Evolutionary conservation across 257 asterid species (phyloP).

Genomic region (Fraxinus americana): DNA sequence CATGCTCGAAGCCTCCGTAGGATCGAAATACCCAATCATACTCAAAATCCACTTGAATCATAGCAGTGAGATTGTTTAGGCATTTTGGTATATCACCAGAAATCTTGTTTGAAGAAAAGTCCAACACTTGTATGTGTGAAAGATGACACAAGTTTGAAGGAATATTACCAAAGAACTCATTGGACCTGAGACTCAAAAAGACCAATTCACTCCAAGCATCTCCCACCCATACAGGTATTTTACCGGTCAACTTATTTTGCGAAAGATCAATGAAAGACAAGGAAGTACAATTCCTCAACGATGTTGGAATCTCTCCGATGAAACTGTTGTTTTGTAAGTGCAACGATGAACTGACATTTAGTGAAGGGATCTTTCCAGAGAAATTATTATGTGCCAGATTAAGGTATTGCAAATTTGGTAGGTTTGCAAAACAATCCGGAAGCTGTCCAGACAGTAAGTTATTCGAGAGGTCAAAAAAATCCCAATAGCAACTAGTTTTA

Average conservation of each 20-base stretch:
- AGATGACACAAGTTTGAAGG: conserved; percentile 17
- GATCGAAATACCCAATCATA: accelerated
- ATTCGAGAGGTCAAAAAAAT: conserved; percentile 29
- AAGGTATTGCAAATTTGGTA: neutral
- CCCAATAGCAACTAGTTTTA: neutral
- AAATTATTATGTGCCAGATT: conserved; percentile 18
- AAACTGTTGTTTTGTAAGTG: conserved; percentile 17
- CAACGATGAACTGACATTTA: neutral
- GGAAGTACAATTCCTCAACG: neutral
- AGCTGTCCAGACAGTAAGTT: conserved; percentile 25
- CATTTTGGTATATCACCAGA: conserved; percentile 30
- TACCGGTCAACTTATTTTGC: conserved; percentile 3
- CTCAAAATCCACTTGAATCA: neutral
- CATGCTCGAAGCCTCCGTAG: neutral
- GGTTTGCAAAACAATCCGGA: conserved; percentile 26
- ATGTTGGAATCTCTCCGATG: conserved; percentile 18
- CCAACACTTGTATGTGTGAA: conserved; percentile 20
- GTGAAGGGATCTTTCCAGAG: conserved; percentile 4
- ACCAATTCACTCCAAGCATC: neutral
- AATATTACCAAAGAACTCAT: conserved; percentile 3
- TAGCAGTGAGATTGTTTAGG: conserved; percentile 11
- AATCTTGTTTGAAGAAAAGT: conserved; percentile 24
- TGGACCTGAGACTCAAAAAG: conserved; percentile 2
- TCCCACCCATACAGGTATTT: conserved; percentile 1
- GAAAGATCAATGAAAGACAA: conserved; percentile 14